These are phyloP conservation scores for Aspergillus terreus DNA, from an alignment of 2,329 filamentous ascomycete genomes.

Conservation along the genomic window DNA sequence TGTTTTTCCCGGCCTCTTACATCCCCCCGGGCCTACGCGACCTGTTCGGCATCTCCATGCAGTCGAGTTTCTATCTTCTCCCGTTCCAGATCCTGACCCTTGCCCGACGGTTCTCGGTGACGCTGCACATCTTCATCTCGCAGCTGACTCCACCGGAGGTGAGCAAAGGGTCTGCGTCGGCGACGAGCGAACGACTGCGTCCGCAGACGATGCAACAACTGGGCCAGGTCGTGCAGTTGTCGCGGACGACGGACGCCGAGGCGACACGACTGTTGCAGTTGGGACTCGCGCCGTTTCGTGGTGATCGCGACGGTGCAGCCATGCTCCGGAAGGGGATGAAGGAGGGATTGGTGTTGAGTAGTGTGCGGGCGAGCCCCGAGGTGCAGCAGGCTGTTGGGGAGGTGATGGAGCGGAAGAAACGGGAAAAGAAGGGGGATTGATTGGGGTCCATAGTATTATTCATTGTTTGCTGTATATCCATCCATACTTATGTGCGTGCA, in stretches of 20 bases:
- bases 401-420: slow-evolving; percentile 60
- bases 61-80: slow-evolving; percentile 51
- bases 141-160: slow-evolving; percentile 70
- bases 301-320: slow-evolving; percentile 62
- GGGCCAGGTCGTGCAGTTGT: slow-evolving; percentile 60
- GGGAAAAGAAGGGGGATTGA: slow-evolving; percentile 20
- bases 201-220: slow-evolving; percentile 60
- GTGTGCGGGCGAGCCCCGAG: slow-evolving; percentile 72
- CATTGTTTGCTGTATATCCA: not conserved
- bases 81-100: slow-evolving; percentile 82
- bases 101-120: slow-evolving; percentile 70
- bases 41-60: slow-evolving; percentile 35
- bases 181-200: slow-evolving; percentile 29
- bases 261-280: slow-evolving; percentile 66
- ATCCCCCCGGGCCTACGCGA: slow-evolving; percentile 28
- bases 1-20: slow-evolving; percentile 33
- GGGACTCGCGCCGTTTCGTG: slow-evolving; percentile 76
- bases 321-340: slow-evolving; percentile 69
- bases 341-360: slow-evolving; percentile 86
- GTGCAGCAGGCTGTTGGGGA: slow-evolving; percentile 74
- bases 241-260: slow-evolving; percentile 64
- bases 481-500: not conserved
- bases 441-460: not conserved
- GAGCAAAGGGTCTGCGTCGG: slow-evolving; percentile 34
- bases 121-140: slow-evolving; percentile 76